Conservation (phyloP, 148 eudicot genomes). For the Bassia scoparia region DNA sequence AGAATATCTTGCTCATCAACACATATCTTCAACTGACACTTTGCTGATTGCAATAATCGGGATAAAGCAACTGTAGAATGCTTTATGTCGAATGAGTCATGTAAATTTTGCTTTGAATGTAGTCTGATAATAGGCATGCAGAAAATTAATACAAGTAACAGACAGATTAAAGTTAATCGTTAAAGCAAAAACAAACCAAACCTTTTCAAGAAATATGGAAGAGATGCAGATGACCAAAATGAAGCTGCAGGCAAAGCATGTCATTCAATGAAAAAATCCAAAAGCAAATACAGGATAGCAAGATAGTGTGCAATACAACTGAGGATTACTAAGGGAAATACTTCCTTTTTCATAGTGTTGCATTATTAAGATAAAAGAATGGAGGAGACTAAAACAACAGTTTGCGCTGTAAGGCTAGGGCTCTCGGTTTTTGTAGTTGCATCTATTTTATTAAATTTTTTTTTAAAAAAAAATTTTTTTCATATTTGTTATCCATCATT, state of each 20-base stretch:
- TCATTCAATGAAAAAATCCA: neutral
- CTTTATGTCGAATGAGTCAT: conserved; percentile 99
- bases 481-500: too few relatives aligned
- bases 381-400: too few relatives aligned
- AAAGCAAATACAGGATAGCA: too few relatives aligned
- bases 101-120: conserved; percentile 79
- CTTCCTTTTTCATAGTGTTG: too few relatives aligned
- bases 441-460: too few relatives aligned
- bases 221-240: conserved; percentile 98
- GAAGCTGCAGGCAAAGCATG: conserved; percentile 57
- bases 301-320: too few relatives aligned
- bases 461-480: too few relatives aligned
- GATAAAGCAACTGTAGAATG: conserved; percentile 80
- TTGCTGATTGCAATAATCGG: conserved; percentile 96
- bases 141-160: conserved; percentile 11
- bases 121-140: conserved; percentile 42
- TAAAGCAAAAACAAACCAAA: conserved; percentile 27
- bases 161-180: neutral
- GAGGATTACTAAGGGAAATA: too few relatives aligned
- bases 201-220: conserved; percentile 94
- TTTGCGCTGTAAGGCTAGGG: too few relatives aligned
- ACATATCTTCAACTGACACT: conserved; percentile 95
- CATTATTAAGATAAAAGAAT: too few relatives aligned
- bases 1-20: conserved; percentile 85
- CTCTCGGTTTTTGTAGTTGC: too few relatives aligned